A percentile compares a stretch with the other conserved stretches of the same genome.
These are phyloP conservation scores for Thalassiosira profunda DNA, from an alignment of 108 stramenopile species.

Conservation along the genomic window DNA sequence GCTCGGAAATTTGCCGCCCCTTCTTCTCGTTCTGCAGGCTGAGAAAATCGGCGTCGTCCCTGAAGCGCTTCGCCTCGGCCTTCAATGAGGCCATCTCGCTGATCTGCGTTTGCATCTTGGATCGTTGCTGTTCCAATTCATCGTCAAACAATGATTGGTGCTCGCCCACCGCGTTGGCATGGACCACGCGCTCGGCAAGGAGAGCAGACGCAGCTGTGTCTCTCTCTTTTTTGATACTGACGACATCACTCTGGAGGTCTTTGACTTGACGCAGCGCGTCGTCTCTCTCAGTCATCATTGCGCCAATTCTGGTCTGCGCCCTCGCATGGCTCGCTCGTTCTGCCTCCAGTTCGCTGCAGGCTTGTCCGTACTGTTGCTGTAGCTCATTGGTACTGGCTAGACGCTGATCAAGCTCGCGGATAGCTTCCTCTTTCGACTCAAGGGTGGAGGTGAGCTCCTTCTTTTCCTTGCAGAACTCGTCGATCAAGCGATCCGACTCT, in stretches of 20 bases:
- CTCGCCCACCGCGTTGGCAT: conserved; percentile 2
- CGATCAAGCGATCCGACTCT: conserved; percentile 22
- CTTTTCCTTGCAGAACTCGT: conserved; percentile 29
- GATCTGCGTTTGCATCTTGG: neutral
- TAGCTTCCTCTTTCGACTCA: conserved; percentile 10
- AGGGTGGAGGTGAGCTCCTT: conserved; percentile 20
- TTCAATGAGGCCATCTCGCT: neutral
- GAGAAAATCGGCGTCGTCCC: conserved; percentile 3
- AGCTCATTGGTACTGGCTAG: too few species aligned
- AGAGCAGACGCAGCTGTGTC: neutral
- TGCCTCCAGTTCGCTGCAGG: too few species aligned
- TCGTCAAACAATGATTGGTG: conserved; percentile 13
- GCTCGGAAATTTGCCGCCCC: conserved; percentile 21
- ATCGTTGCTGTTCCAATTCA: conserved; percentile 5
- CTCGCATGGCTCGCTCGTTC: too few species aligned
- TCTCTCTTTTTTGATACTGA: neutral
- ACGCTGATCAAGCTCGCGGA: too few species aligned
- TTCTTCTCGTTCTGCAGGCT: conserved; percentile 5
- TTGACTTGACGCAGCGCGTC: neutral
- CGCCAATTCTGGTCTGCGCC: neutral
- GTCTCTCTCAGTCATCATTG: neutral
- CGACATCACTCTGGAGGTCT: neutral
- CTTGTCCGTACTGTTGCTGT: too few species aligned
- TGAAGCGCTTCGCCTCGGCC: neutral
- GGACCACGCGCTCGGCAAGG: neutral